Base-by-base conservation (phyloP, 2,329 filamentous ascomycete genomes). In the Aspergillus texensis region DNA sequence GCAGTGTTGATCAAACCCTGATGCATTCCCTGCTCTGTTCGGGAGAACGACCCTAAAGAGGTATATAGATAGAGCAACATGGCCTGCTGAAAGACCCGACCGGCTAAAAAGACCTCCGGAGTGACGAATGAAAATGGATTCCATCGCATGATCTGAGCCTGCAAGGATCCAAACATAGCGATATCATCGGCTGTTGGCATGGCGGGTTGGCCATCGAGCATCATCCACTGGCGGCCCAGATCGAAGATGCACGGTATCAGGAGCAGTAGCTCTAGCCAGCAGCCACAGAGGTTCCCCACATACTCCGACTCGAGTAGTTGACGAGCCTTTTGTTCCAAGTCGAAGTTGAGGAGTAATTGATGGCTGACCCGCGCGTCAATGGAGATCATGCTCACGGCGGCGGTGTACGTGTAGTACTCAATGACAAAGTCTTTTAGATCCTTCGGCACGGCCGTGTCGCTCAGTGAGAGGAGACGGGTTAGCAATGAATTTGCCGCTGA, bases 371-470 rank as follows among this genome's bases (percentile, higher is more conserved):
- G 70, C 1, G 72, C 72, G 43, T 75, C 73, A 36, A 81, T 78
- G 0, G 82, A 82, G 52, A 84, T 81, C 77, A 83, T 82, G 67
- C 81, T 83, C 8, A 80, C 77, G 4, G 79, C 77, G 4, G 80
- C 77, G 53, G 81, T 82, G 69, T 84, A 82, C 63, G 81, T 78
- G 63, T 82, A 83, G 45, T 83, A 83, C 68, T 84, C 82, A 53
- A 83, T 76, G 3, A 84, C 76, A 57, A 83, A 83, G 32, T 81
- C 77, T 32, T 78, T 76, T 3, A 84, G 65, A 11, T 80, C 75
- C 14, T 75, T 73, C 2, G 75, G 74, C 4, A 78, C 66, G 4
- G 77, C 71, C 0, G 71, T 65, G 46, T 77, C 72, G 4, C 72
- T 73, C 4, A 77, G 68, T 0, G 70, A 71, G 4, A 82, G 71